Evolutionary conservation across 225 moss, liverwort and hornwort genomes (phyloP), one percentile per base, ranked within the genome.

Genomic region (Neckera pumila): DNA sequence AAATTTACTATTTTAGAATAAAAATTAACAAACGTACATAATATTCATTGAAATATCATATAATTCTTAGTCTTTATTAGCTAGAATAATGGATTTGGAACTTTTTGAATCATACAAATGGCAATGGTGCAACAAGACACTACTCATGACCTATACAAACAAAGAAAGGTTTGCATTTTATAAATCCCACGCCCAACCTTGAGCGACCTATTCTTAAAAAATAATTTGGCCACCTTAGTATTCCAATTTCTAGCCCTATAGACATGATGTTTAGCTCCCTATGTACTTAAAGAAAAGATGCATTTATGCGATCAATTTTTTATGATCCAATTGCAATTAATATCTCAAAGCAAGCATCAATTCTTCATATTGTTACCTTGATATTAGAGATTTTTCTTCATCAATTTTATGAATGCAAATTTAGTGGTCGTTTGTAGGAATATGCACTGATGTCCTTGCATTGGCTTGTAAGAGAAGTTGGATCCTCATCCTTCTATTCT

Each of bases 401-500:
- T 45, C 0, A 0, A 0, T 16, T 27, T 10, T 30, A 30, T 17
- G 10, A 30, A 73, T 73, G 19, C 11, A 74, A 74, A 19, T 3
- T 14, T 42, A 27, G 5, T 31, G 2, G 11, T 11, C 1, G 0
- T 74, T 74, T 47, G 11, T 47, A 2, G 30, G 2, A 47, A 30
- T 74, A 7, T 30, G 6, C 7, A 30, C 30, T 30, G 15, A 42
- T 14, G 3, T 2, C 2, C 3, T 42, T 42, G 25, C 42, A 40
- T 26, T 71, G 14, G 3, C 42, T 14, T 70, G 8, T 1, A 42
- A 42, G 3, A 26, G 9, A 26, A 2, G 9, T 26, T 42, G 8
- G 8, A 0, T 26, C 5, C 0, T 70, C 2, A 42, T 5, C 5
- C 8, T 25, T 1, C 0, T 70, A 40, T 15, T 25, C 3, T 70